Conservation (phyloP, 345 rosid genomes). For the Eucalyptus erythrocorys region DNA sequence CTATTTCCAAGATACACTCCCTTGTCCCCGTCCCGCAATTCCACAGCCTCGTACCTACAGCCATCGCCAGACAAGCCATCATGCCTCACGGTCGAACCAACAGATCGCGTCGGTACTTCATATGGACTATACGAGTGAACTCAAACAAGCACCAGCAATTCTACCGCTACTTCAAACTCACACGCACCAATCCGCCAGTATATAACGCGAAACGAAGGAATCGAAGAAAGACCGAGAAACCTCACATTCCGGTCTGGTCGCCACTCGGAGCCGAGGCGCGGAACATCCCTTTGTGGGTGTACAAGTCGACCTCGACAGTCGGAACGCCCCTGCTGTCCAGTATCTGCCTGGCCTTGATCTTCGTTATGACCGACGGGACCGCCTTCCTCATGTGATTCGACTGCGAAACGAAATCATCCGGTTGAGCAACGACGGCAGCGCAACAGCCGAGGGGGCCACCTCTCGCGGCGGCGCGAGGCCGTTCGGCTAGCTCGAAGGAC, state of each 20-base stretch:
- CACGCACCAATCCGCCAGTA: not conserved
- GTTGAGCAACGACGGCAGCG: not conserved
- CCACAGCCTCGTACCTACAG: constrained; percentile 86
- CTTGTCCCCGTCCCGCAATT: constrained; percentile 92
- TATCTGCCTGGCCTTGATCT: constrained; percentile 80
- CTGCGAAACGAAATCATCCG: constrained; percentile 16
- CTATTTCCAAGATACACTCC: constrained; percentile 83
- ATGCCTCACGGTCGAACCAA: not conserved
- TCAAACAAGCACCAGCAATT: not conserved
- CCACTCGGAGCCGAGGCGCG: constrained; percentile 88
- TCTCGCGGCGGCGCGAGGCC: not conserved
- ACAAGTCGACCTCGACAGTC: constrained; percentile 86
- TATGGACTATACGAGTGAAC: not conserved
- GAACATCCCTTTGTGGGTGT: constrained; percentile 79
- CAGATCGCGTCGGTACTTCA: not conserved
- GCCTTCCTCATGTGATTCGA: constrained; percentile 93
- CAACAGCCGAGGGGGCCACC: not conserved
- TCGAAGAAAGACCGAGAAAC: not conserved
- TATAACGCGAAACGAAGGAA: not conserved
- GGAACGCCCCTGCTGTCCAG: constrained; percentile 95
- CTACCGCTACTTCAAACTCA: not conserved
- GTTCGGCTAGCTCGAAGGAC: not conserved
- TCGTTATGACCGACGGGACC: constrained; percentile 75
- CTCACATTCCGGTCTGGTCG: constrained; percentile 77
- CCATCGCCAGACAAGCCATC: not conserved